Conservation (phyloP, 2,329 filamentous ascomycete species). For the Curvularia lunata region DNA sequence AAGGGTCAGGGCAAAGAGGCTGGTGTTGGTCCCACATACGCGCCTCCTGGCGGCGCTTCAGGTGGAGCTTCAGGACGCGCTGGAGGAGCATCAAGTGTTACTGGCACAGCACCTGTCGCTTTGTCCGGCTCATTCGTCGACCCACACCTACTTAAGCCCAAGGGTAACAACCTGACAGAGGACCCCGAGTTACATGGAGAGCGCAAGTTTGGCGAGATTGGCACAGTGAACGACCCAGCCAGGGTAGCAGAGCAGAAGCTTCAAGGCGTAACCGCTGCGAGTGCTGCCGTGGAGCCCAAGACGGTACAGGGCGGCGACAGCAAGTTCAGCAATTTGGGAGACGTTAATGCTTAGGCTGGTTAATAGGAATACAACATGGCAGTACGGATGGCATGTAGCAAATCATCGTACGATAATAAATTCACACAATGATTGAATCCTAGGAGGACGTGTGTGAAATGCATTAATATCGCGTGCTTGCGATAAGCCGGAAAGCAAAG, state of each 20-base stretch:
- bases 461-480: not conserved
- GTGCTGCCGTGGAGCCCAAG: conserved; percentile 29
- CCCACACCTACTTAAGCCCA: conserved; percentile 51
- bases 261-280: conserved; percentile 42
- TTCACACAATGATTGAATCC: not conserved
- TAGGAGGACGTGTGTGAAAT: not conserved
- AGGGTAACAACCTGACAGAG: conserved; percentile 60
- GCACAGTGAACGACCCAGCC: conserved; percentile 62
- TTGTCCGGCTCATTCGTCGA: conserved; percentile 40
- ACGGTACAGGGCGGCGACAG: conserved; percentile 24
- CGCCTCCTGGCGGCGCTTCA: conserved; percentile 36
- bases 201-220: conserved; percentile 54
- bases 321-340: conserved; percentile 33
- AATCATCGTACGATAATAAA: not conserved
- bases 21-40: conserved; percentile 47
- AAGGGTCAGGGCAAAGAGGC: conserved; percentile 46
- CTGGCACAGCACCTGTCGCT: conserved; percentile 47
- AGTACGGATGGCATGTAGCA: conserved; percentile 8
- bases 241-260: conserved; percentile 54
- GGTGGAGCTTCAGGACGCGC: conserved; percentile 32
- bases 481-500: not conserved
- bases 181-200: conserved; percentile 40
- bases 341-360: conserved; percentile 13
- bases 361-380: not conserved
- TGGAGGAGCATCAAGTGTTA: conserved; percentile 30